phyloP scores from a whole-genome alignment of 2,329 filamentous ascomycete species.

The Penicillium sp. region DNA sequence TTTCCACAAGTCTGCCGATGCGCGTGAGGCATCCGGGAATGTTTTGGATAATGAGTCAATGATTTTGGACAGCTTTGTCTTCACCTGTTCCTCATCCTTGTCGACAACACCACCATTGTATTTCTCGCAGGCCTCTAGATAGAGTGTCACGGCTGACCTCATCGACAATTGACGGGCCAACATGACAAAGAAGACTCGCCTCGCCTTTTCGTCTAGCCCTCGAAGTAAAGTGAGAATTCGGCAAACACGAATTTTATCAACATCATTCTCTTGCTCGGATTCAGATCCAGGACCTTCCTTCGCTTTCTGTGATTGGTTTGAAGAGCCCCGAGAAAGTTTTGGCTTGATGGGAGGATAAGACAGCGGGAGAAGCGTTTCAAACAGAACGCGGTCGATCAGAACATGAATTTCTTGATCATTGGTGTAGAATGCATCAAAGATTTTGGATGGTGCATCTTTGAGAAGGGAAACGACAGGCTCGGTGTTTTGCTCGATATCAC shows the following conservation, averaged over 20 bases:
- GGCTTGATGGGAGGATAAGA: constrained; percentile 72
- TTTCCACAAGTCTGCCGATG: constrained; percentile 75
- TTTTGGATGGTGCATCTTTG: constrained; percentile 75
- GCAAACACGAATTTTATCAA: constrained; percentile 71
- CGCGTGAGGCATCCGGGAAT: constrained; percentile 72
- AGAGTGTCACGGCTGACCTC: constrained; percentile 70
- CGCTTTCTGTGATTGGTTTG: constrained; percentile 58
- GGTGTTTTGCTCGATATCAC: constrained; percentile 80
- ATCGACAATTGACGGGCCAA: constrained; percentile 75
- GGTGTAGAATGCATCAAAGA: constrained; percentile 84
- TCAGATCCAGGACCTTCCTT: constrained; percentile 39
- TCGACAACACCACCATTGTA: constrained; percentile 85
- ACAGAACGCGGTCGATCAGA: constrained; percentile 78
- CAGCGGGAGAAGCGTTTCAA: constrained; percentile 86
- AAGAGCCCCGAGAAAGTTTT: constrained; percentile 47
- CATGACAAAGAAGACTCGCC: constrained; percentile 83
- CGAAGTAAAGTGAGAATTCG: constrained; percentile 79
- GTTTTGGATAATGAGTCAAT: constrained; percentile 71
- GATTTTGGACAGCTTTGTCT: constrained; percentile 68
- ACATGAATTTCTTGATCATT: constrained; percentile 86
- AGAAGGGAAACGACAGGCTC: constrained; percentile 73
- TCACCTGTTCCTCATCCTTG: constrained; percentile 62
- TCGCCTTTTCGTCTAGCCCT: constrained; percentile 73
- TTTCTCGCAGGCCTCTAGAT: constrained; percentile 79
- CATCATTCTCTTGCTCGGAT: constrained; percentile 40